Percentiles rank a stretch among this genome's conserved stretches.
These are phyloP conservation scores for Debaryomyces prosopidis DNA, from an alignment of 805 yeast species.

Conservation along the genomic window DNA sequence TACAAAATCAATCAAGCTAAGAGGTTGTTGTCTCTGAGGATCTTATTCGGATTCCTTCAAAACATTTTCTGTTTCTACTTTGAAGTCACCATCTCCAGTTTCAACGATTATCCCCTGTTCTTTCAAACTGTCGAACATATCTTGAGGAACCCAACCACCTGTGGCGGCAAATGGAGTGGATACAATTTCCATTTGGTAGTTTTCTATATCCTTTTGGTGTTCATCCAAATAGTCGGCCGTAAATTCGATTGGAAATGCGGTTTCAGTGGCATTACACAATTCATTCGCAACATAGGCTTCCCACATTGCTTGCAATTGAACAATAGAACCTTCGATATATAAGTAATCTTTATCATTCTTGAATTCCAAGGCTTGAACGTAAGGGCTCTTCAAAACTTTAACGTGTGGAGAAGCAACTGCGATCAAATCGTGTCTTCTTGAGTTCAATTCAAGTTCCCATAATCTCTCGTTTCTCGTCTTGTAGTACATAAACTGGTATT, in stretches of 20 bases:
- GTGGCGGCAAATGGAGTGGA: slow-evolving; percentile 85
- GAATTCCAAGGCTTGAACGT: slow-evolving; percentile 58
- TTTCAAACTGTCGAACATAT: slow-evolving; percentile 73
- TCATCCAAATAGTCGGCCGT: slow-evolving; percentile 58
- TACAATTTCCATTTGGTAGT: slow-evolving; percentile 66
- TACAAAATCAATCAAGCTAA: neutral
- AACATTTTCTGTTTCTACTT: slow-evolving; percentile 32
- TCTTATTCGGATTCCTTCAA: slow-evolving; percentile 10
- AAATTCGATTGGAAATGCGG: slow-evolving; percentile 59
- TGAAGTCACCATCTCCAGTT: slow-evolving; percentile 49
- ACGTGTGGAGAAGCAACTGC: slow-evolving; percentile 83
- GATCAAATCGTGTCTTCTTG: slow-evolving; percentile 62
- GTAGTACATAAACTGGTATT: slow-evolving; percentile 81
- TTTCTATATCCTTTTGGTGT: slow-evolving; percentile 58
- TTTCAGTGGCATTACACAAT: slow-evolving; percentile 46
- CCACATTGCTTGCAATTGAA: slow-evolving; percentile 72
- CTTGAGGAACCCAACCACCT: slow-evolving; percentile 95
- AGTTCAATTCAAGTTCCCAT: slow-evolving; percentile 80
- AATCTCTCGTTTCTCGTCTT: slow-evolving; percentile 89
- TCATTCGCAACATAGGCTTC: slow-evolving; percentile 59
- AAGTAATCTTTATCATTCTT: slow-evolving; percentile 60
- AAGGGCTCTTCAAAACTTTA: slow-evolving; percentile 68
- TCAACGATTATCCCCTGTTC: slow-evolving; percentile 65
- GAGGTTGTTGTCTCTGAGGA: no score
- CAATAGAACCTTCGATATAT: slow-evolving; percentile 63